Evolutionary conservation across 225 moss, liverwort and hornwort genomes (phyloP), one percentile per base, ranked within the genome.

Genomic region (Pseudoscleropodium purum): DNA sequence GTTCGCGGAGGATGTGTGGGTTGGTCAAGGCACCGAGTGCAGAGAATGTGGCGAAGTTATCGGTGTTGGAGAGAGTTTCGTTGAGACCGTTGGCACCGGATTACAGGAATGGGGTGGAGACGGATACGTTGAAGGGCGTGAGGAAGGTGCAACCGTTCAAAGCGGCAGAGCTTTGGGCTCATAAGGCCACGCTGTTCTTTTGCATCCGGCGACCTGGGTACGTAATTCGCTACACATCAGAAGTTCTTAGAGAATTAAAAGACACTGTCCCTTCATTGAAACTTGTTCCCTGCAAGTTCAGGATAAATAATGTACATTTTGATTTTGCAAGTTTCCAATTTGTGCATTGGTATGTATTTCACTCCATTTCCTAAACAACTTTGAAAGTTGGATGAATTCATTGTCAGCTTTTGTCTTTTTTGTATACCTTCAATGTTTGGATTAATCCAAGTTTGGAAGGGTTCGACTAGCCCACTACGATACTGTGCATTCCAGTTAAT

Each of bases 181-280:
- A 92, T n/a, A 91, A 90, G 69, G 87, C 97, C 18, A 96, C 96
- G 54, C 91, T 98, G 18, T 86, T 97, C 75, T 92, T 96, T 63
- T 97, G 97, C 93, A 91, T 97, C 88, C 96, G 98, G 47, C 95
- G 97, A 47, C 95, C 96, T 37, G 98, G 98, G 97, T 98, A 95
- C 11, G 80, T 80, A 11, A 59, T 39, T 72, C 10, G 70, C 30
- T 70, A 31, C 85, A 86, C 27, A 79, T 43, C 16, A 57, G 59
- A 85, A 33, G 72, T 70, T 41, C 20, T 47, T 15, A 23, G 57
- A 39, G 41, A 56, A 1, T 26, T 15, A 4, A 57, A 33, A 57
- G 10, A 57, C 4, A 3, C 18, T 69, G 33, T 15, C 11, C 11
- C 57, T 80, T 16, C 26, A 34, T 49, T 63, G 76, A 18, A 76